These are phyloP conservation scores for Microdochium paspali DNA, from an alignment of 2,329 filamentous ascomycete genomes.

Conservation along the genomic window DNA sequence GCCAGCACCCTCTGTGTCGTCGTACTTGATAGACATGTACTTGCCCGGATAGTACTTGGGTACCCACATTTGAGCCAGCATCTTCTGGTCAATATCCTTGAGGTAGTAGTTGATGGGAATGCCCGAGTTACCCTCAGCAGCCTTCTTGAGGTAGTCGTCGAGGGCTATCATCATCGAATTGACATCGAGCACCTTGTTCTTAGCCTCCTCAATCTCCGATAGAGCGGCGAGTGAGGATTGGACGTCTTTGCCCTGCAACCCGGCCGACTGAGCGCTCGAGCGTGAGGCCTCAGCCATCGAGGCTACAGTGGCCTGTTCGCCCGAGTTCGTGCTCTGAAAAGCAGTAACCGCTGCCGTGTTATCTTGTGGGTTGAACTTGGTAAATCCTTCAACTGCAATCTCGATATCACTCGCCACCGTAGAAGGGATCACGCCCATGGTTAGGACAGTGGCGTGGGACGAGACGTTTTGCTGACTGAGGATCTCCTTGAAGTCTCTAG, in stretches of 20 bases:
- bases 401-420: no score
- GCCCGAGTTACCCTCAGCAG: conserved; percentile 6
- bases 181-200: conserved; percentile 9
- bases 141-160: conserved; percentile 10
- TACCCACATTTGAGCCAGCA: conserved; percentile 8
- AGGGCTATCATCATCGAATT: conserved; percentile 11
- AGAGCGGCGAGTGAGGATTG: no score
- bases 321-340: no score
- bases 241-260: no score
- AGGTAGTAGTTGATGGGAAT: conserved; percentile 8
- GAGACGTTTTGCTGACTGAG: conserved; percentile 4
- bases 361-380: no score
- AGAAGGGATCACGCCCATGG: no score
- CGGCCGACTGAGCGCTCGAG: no score
- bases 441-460: not conserved
- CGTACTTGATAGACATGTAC: conserved; percentile 4
- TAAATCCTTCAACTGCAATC: no score
- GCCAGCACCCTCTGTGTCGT: no score
- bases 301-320: no score
- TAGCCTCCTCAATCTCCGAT: conserved; percentile 8
- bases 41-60: conserved; percentile 8
- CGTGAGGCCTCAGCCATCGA: no score
- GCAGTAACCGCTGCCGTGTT: no score
- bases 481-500: conserved; percentile 5
- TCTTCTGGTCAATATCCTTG: conserved; percentile 9